phyloP scores from a whole-genome alignment of 352 stramenopile species.

The Pythium brassicae region DNA sequence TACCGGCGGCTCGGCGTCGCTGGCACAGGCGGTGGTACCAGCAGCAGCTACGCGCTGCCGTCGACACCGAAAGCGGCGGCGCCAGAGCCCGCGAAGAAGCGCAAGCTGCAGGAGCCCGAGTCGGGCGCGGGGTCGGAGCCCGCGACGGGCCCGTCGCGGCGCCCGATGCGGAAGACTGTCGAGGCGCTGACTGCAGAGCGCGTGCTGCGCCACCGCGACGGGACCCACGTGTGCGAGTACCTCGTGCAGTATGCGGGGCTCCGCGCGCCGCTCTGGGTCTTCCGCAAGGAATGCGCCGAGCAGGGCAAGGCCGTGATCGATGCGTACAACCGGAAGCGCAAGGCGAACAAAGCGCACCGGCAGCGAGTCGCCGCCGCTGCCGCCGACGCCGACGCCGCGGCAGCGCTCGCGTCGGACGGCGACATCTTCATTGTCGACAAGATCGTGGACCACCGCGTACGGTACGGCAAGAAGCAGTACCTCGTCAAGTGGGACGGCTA shows the following conservation, averaged over 20 bases:
- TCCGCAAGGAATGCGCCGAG: constrained; percentile 20
- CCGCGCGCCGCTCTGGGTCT: constrained; percentile 25
- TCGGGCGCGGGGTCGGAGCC: background rate
- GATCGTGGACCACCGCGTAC: constrained; percentile 48
- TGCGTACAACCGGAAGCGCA: constrained; percentile 13
- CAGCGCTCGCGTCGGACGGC: constrained; percentile 1
- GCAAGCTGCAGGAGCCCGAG: constrained; percentile 1
- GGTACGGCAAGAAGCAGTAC: constrained; percentile 44
- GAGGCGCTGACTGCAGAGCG: constrained; percentile 19
- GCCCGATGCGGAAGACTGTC: constrained; percentile 4
- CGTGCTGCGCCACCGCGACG: constrained; percentile 23
- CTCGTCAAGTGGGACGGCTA: constrained; percentile 70
- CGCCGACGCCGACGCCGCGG: too few relatives aligned
- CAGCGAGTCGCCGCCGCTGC: background rate
- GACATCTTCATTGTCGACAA: constrained; percentile 54
- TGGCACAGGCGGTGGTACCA: background rate
- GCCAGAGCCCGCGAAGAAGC: constrained; percentile 8
- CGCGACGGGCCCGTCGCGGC: background rate
- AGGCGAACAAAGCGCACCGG: background rate
- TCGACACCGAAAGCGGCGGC: background rate
- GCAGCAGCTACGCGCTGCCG: background rate
- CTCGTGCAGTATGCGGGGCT: constrained; percentile 28
- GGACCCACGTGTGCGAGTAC: constrained; percentile 24
- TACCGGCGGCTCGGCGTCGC: too few relatives aligned
- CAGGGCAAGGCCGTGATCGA: constrained; percentile 34